Evolutionary conservation across 148 eudicot genomes (phyloP).

Genomic region (Diospyros lotus): DNA sequence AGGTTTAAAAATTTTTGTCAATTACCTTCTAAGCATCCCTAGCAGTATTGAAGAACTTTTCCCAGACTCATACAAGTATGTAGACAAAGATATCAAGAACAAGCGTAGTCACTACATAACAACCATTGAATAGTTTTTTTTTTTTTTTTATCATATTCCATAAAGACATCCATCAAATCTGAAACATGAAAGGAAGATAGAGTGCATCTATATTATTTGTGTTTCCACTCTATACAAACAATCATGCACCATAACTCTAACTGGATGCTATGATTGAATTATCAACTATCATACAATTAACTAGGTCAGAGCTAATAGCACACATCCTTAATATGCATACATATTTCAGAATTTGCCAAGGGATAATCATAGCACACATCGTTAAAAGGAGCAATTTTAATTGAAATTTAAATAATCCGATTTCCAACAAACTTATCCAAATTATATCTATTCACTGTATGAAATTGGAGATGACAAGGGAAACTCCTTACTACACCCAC

Average conservation of each 20-base stretch:
- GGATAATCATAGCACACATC: background rate
- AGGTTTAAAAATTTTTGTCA: background rate
- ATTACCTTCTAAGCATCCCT: background rate
- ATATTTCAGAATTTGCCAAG: no score
- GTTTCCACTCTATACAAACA: background rate
- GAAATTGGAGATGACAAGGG: background rate
- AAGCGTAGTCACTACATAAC: background rate
- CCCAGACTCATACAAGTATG: background rate
- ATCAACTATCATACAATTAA: background rate
- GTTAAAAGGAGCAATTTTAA: background rate
- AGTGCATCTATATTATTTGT: background rate
- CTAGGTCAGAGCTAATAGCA: no score
- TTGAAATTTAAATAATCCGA: background rate
- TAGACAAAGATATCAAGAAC: background rate
- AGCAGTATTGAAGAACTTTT: background rate
- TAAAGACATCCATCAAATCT: background rate
- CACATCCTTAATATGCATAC: no score
- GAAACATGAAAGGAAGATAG: background rate
- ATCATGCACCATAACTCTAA: background rate
- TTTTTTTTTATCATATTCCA: background rate
- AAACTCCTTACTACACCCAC: background rate
- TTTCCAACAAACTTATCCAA: background rate
- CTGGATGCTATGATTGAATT: background rate
- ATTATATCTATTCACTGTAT: background rate
- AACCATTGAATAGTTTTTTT: background rate